Evolutionary conservation across 495 filamentous ascomycete species (phyloP).

Genomic region (Aspergillus taichungensis): DNA sequence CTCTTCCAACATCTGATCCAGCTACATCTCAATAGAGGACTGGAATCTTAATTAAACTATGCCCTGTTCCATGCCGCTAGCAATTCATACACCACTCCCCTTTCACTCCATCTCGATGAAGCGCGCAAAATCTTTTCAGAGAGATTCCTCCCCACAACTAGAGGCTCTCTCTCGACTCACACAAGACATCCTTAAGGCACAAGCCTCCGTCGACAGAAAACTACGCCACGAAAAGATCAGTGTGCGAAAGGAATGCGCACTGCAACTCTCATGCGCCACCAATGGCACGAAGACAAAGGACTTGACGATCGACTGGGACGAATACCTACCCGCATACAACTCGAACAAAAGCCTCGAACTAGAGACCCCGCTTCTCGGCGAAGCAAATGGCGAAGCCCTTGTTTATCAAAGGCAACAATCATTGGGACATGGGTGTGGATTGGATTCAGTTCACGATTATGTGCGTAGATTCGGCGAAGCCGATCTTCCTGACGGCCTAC

Average conservation of each 20-base stretch:
- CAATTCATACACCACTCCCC: conserved; percentile 13
- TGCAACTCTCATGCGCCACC: conserved; percentile 15
- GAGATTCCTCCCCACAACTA: not conserved
- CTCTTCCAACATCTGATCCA: not conserved
- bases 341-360: conserved; percentile 30
- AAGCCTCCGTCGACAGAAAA: conserved; percentile 3
- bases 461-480: not conserved
- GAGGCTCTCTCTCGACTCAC: not conserved
- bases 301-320: conserved; percentile 10
- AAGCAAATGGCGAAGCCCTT: too few relatives aligned
- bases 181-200: not conserved
- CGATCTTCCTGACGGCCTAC: conserved; percentile 23
- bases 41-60: conserved; percentile 32
- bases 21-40: conserved; percentile 8
- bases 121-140: not conserved
- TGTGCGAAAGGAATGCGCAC: conserved; percentile 14
- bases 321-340: conserved; percentile 23
- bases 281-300: conserved; percentile 1
- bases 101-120: conserved; percentile 15
- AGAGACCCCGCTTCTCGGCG: conserved; percentile 42
- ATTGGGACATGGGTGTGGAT: too few relatives aligned
- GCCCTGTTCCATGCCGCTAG: conserved; percentile 33
- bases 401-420: too few relatives aligned
- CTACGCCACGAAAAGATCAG: conserved; percentile 12
- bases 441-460: conserved; percentile 28